These are phyloP conservation scores for Lipomyces oligophaga DNA, from an alignment of 805 yeast genomes.

Conservation along the genomic window DNA sequence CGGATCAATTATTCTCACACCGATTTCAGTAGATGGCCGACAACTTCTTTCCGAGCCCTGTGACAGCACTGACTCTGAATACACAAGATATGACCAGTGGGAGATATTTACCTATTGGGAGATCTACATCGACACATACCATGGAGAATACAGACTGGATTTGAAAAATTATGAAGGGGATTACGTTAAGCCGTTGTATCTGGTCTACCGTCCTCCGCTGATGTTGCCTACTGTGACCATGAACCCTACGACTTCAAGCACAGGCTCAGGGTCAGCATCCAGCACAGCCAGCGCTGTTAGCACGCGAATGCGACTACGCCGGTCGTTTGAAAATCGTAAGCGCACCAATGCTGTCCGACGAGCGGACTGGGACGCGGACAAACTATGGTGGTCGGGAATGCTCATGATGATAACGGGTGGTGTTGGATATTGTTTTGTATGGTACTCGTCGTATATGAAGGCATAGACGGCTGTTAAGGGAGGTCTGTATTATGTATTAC, in stretches of 20 bases:
- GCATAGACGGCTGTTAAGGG: no score
- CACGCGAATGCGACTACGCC: constrained; percentile 8
- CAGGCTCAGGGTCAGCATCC: constrained; percentile 35
- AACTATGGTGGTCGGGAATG: constrained; percentile 42
- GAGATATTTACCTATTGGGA: constrained; percentile 37
- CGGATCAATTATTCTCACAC: constrained; percentile 66
- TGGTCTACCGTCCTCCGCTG: constrained; percentile 90
- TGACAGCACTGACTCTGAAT: constrained; percentile 42
- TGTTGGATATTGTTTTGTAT: constrained; percentile 32
- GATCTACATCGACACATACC: constrained; percentile 68
- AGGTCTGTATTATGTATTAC: no score
- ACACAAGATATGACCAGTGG: constrained; percentile 67
- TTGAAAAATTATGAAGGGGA: constrained; percentile 70
- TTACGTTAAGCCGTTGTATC: constrained; percentile 77
- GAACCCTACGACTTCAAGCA: constrained; percentile 64
- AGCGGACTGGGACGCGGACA: constrained; percentile 30
- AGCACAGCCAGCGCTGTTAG: constrained; percentile 26
- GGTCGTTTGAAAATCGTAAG: constrained; percentile 32
- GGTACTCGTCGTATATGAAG: background rate
- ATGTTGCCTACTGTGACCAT: constrained; percentile 92
- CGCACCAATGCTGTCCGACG: constrained; percentile 35
- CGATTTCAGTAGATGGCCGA: constrained; percentile 86
- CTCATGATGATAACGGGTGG: constrained; percentile 40
- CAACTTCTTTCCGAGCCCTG: constrained; percentile 89
- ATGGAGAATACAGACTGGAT: constrained; percentile 75